phyloP scores from a whole-genome alignment of 352 stramenopile species.

The Thalassiosira hispida region DNA sequence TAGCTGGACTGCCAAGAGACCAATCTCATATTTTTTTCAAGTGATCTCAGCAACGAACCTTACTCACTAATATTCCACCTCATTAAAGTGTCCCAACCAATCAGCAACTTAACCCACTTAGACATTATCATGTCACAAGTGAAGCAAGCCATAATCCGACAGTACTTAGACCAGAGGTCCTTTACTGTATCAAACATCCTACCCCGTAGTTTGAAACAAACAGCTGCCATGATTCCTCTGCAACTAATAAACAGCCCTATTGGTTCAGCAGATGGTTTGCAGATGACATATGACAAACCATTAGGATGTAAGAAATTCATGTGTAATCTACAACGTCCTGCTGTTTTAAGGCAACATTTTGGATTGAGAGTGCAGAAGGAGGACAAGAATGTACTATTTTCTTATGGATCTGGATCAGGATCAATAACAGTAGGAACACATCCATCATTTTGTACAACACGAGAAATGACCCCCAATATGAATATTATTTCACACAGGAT shows the following conservation, averaged over 20 bases:
- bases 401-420: constrained; percentile 16
- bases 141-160: no score
- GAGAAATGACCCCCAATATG: constrained; percentile 21
- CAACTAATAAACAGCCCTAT: neutral
- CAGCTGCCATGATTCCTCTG: no score
- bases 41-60: no score
- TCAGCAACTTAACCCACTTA: no score
- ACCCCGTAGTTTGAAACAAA: no score
- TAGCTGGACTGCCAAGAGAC: no score
- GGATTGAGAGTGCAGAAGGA: neutral
- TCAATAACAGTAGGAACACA: constrained; percentile 5
- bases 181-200: no score
- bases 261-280: neutral
- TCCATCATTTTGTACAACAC: neutral
- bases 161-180: no score
- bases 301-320: neutral
- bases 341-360: constrained; percentile 23
- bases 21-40: no score
- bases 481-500: constrained; percentile 1
- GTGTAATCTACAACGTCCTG: constrained; percentile 4
- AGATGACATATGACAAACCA: neutral
- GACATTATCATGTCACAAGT: no score
- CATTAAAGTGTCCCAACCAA: no score
- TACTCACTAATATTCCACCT: no score
- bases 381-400: constrained; percentile 4